Evolutionary conservation across 164 flowering plant genomes (phyloP).

Genomic region (Kingdonia uniflora): DNA sequence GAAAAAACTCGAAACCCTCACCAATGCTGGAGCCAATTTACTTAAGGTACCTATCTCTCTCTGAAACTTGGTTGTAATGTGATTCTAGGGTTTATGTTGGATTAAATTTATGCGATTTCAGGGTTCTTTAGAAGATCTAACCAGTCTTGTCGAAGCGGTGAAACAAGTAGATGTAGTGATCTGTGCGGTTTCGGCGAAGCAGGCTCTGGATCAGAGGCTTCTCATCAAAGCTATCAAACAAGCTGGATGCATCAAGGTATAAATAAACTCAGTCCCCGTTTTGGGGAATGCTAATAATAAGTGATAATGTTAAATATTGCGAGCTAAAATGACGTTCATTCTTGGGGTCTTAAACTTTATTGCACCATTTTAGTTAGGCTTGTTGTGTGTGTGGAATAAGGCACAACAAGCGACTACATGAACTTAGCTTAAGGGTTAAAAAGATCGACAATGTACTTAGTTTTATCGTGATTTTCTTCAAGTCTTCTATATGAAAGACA

Average conservation of each 20-base stretch:
- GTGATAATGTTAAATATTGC: no score
- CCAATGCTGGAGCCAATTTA: constrained; percentile 38
- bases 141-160: constrained; percentile 42
- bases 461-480: no score
- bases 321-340: no score
- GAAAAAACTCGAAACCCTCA: constrained; percentile 33
- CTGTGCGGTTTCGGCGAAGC: constrained; percentile 46
- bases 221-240: constrained; percentile 48
- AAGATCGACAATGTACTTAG: no score
- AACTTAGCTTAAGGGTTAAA: no score
- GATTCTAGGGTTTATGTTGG: not conserved
- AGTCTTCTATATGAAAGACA: no score
- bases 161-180: constrained; percentile 74
- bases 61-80: not conserved
- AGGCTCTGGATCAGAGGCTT: constrained; percentile 49
- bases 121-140: constrained; percentile 65
- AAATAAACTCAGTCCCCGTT: no score
- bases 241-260: constrained; percentile 61
- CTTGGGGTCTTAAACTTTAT: no score
- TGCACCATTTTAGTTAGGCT: no score
- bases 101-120: constrained; percentile 10
- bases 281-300: no score
- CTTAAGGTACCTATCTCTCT: constrained; percentile 31
- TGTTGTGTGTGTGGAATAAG: no score
- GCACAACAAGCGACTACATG: no score